Conservation (phyloP, 495 filamentous ascomycete species). For the Penicillium fimorum region DNA sequence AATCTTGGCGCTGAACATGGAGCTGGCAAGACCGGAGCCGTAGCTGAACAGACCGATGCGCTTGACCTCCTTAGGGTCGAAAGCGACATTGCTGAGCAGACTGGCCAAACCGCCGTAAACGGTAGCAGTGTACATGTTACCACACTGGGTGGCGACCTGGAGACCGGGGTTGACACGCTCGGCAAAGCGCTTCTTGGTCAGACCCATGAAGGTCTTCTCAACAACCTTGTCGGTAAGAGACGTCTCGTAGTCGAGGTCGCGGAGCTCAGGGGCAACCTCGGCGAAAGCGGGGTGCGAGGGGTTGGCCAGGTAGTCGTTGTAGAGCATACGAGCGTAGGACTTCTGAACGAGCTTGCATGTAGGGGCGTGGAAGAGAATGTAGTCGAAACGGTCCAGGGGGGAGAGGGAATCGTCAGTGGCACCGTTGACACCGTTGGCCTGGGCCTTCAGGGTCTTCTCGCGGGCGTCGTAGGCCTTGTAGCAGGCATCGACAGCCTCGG, state of each 20-base stretch:
- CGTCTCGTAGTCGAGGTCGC: conserved; percentile 77
- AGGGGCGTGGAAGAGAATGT: conserved; percentile 92
- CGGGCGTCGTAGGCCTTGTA: conserved; percentile 93
- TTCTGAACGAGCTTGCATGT: conserved; percentile 98
- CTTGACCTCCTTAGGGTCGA: conserved; percentile 74
- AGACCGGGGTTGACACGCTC: conserved; percentile 82
- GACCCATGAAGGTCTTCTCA: conserved; percentile 94
- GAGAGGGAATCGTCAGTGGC: conserved; percentile 56
- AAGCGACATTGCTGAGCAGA: conserved; percentile 69
- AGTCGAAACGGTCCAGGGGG: conserved; percentile 88
- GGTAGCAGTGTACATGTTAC: conserved; percentile 98
- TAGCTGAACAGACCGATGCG: conserved; percentile 91
- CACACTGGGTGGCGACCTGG: conserved; percentile 88
- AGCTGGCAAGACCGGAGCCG: conserved; percentile 86
- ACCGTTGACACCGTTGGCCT: conserved; percentile 63
- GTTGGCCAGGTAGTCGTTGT: conserved; percentile 90
- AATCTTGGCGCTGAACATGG: conserved; percentile 85
- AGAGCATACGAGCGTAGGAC: conserved; percentile 90
- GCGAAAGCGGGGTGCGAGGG: conserved; percentile 75
- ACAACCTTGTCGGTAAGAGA: conserved; percentile 90
- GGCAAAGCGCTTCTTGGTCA: conserved; percentile 94
- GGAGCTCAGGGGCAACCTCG: conserved; percentile 82
- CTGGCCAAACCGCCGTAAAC: conserved; percentile 84
- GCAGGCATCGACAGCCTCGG: conserved; percentile 88
- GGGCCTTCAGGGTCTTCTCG: conserved; percentile 65